Evolutionary conservation across 257 asterid species (phyloP), one percentile per base, ranked within the genome.

Genomic region (Nicotiana noctiflora): DNA sequence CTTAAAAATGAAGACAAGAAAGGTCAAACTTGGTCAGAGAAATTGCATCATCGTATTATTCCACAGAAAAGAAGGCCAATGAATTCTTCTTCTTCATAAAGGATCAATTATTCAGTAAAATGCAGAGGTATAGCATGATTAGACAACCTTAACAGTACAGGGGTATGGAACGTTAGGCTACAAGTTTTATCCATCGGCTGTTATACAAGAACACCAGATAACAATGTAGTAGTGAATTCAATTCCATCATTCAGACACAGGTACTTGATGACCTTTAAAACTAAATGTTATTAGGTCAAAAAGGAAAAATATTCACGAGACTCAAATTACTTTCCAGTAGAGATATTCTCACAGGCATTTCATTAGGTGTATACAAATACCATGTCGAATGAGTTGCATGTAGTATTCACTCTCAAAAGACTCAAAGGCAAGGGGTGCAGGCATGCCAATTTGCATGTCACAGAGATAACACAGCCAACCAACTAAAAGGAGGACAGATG

Each of bases 1-100:
- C 82, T 67, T 29, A 59, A 44, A 40, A 51, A 80, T 85, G 75
- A 80, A 86, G 77, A 60, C 77, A 63, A 19, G 29, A 74, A 79
- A 21, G 61, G 61, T 49, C 79, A 74, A 74, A 46, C 60, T 74
- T 74, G 79, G 49, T 49, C 44, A 74, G 15, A 49, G 51, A 25
- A 74, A 49, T 49, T 49, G 15, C 17, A 49, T 74, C 23, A 21
- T 32, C 4, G 18, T 21, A 70, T 70, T 21, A 57, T 44, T 70
- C 37, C 59, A 44, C 23, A 70, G 34, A 70, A 68, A 21, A 70
- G 19, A 44, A 70, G 37, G 37, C 59, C 13, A 70, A 70, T 40
- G 59, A 19, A 40, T 3, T 10, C 4, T 70, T 70, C 12, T 70
- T 70, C 59, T 44, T 70, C 59, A 21, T 13, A 44, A 40, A 23